A percentile compares a stretch with the other conserved stretches of the same genome.
These are phyloP conservation scores for Cryptosporidium xiaoi DNA, from an alignment of 169 alveolate genomes.

Conservation along the genomic window DNA sequence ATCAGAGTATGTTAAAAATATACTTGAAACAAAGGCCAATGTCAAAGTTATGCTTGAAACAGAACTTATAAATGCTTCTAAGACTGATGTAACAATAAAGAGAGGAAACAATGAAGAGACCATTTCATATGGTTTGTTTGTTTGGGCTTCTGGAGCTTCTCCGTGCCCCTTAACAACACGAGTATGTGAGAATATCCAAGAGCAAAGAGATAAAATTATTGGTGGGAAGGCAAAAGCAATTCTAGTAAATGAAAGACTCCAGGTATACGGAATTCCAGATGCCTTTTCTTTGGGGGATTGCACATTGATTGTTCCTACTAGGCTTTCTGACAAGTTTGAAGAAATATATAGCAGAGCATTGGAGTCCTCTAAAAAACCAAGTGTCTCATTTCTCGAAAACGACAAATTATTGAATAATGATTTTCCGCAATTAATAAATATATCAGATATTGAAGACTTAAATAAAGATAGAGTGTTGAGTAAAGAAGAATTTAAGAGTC, in stretches of 20 bases:
- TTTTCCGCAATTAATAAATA: slow-evolving; percentile 55
- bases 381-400: slow-evolving; percentile 11
- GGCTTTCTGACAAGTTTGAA: slow-evolving; percentile 61
- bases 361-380: slow-evolving; percentile 25
- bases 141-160: slow-evolving; percentile 82
- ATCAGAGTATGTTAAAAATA: slow-evolving; percentile 42
- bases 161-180: slow-evolving; percentile 74
- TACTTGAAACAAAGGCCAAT: slow-evolving; percentile 47
- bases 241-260: slow-evolving; percentile 69
- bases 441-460: slow-evolving; percentile 21
- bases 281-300: slow-evolving; percentile 79
- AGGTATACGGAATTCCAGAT: slow-evolving; percentile 67
- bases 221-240: slow-evolving; percentile 28
- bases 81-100: neutral
- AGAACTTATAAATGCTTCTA: slow-evolving; percentile 51
- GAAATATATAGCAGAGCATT: slow-evolving; percentile 68
- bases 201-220: slow-evolving; percentile 8
- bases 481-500: slow-evolving; percentile 15
- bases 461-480: slow-evolving; percentile 8
- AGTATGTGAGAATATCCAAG: slow-evolving; percentile 63
- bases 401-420: neutral
- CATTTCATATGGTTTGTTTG: slow-evolving; percentile 77
- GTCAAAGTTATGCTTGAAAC: slow-evolving; percentile 74
- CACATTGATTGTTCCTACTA: slow-evolving; percentile 66
- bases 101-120: slow-evolving; percentile 11